Percentiles rank a stretch among this genome's conserved stretches.
phyloP scores from a whole-genome alignment of 2,329 filamentous ascomycete species.

The Fusarium dimerum region DNA sequence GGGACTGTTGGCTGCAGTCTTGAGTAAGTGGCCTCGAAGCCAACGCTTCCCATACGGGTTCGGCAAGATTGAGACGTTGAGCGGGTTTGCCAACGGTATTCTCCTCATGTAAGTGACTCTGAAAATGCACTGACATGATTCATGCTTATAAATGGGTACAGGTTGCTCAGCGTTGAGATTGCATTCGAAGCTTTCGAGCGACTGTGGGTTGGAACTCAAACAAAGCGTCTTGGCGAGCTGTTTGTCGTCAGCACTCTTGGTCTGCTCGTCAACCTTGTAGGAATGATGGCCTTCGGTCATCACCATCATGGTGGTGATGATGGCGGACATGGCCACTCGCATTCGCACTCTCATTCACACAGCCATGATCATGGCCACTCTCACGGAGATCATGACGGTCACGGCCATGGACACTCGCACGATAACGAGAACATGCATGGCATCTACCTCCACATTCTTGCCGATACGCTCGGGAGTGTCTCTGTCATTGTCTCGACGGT shows the following conservation, averaged over 20 bases:
- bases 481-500: constrained; percentile 92
- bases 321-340: constrained; percentile 33
- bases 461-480: constrained; percentile 90
- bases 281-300: constrained; percentile 80
- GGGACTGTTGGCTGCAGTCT: constrained; percentile 86
- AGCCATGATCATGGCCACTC: constrained; percentile 44
- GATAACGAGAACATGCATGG: constrained; percentile 98
- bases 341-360: constrained; percentile 33
- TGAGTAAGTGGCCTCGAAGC: constrained; percentile 95
- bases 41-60: constrained; percentile 91
- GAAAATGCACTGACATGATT: background rate
- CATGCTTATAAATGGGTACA: constrained; percentile 36
- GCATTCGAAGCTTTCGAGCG: constrained; percentile 92
- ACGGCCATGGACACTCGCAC: constrained; percentile 50
- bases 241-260: constrained; percentile 86
- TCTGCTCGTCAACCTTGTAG: constrained; percentile 86
- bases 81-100: constrained; percentile 94
- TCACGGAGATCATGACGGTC: constrained; percentile 40
- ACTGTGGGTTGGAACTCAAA: constrained; percentile 78
- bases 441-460: constrained; percentile 93
- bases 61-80: constrained; percentile 94
- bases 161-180: constrained; percentile 92
- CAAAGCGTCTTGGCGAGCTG: constrained; percentile 82
- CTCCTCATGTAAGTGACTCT: constrained; percentile 72
- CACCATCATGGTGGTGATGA: constrained; percentile 58